phyloP scores from a whole-genome alignment of 345 rosid species.

The Raphanus raphanistrum region DNA sequence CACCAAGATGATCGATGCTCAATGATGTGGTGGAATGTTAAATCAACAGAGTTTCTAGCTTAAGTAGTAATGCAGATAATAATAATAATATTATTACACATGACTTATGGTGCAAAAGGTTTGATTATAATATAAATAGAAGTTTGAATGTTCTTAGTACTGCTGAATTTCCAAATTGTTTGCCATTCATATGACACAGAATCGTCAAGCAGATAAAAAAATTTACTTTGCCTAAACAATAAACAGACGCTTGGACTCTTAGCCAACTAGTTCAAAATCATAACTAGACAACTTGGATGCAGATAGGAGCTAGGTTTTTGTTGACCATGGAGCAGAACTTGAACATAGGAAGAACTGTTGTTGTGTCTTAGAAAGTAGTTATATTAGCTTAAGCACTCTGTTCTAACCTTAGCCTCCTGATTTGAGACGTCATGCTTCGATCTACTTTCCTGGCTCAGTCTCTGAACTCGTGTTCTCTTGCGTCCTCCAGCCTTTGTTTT shows the following conservation, averaged over 20 bases:
- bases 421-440: neutral
- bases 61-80: conserved; percentile 11
- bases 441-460: neutral
- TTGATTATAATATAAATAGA: neutral
- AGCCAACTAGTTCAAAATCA: neutral
- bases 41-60: conserved; percentile 10
- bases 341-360: neutral
- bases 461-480: neutral
- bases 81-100: conserved; percentile 1
- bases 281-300: neutral
- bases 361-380: neutral
- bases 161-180: neutral
- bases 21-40: neutral
- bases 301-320: neutral
- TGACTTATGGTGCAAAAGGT: conserved; percentile 2
- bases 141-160: neutral
- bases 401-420: neutral
- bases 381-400: neutral
- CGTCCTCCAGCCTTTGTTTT: neutral
- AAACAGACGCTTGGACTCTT: neutral
- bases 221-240: neutral
- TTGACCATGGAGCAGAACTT: neutral
- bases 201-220: neutral
- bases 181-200: conserved; percentile 15
- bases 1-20: conserved; percentile 25